Conservation (phyloP, 148 eudicot species). For the Talinum fruticosum region DNA sequence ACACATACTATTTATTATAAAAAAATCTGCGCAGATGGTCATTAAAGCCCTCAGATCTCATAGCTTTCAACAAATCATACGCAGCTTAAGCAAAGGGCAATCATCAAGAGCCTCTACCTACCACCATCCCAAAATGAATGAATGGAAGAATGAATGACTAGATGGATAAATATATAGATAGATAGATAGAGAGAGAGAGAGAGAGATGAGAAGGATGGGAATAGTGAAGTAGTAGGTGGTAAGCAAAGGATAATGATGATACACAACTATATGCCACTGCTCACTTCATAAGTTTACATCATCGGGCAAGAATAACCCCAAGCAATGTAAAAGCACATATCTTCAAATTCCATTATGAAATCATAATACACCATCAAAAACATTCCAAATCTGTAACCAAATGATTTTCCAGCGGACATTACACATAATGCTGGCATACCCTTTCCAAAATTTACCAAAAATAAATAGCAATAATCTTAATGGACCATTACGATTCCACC, state of each 20-base stretch:
- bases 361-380: background rate
- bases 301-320: slow-evolving; percentile 20
- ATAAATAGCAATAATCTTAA: no score
- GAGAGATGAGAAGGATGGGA: background rate
- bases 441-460: no score
- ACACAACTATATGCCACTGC: slow-evolving; percentile 28
- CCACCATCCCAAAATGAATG: slow-evolving; percentile 24
- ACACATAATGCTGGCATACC: no score
- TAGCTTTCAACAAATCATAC: slow-evolving; percentile 43
- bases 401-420: no score
- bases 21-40: background rate
- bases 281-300: slow-evolving; percentile 37
- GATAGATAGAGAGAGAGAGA: slow-evolving; percentile 7
- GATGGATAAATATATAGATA: slow-evolving; percentile 3
- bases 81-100: slow-evolving; percentile 30
- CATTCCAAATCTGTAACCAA: background rate
- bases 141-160: background rate
- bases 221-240: background rate
- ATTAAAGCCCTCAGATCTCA: slow-evolving; percentile 65
- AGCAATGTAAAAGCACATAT: background rate
- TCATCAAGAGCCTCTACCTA: slow-evolving; percentile 35
- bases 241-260: slow-evolving; percentile 24
- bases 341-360: background rate
- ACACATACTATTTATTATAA: background rate
- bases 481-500: background rate